These are phyloP conservation scores for Casaregolazyma lundiana DNA, from an alignment of 1,139 yeast species.

Conservation along the genomic window DNA sequence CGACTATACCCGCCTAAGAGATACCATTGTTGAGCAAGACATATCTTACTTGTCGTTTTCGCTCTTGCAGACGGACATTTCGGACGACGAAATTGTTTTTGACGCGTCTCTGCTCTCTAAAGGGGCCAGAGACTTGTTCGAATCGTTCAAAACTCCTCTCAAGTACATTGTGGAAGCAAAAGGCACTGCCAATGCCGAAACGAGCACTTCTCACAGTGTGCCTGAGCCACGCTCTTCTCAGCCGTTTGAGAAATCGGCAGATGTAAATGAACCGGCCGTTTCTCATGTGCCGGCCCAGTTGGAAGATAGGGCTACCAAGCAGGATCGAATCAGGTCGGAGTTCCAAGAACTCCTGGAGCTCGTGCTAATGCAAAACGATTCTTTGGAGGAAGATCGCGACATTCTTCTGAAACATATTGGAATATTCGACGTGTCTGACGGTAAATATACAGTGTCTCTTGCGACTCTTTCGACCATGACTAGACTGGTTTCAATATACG, in stretches of 20 bases:
- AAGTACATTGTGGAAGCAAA: not conserved
- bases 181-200: not conserved
- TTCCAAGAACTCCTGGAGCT: constrained; percentile 1
- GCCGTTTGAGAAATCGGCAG: no score
- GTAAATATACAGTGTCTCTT: not conserved
- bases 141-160: not conserved
- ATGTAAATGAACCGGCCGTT: not conserved
- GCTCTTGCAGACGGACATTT: not conserved
- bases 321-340: constrained; percentile 3
- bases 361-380: not conserved
- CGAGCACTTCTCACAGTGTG: not conserved
- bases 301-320: constrained; percentile 3
- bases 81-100: not conserved
- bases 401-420: not conserved
- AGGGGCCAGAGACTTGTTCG: not conserved
- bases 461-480: not conserved
- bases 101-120: not conserved
- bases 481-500: not conserved
- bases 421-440: not conserved
- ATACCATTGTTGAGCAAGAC: constrained; percentile 1
- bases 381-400: not conserved
- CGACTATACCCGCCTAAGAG: not conserved
- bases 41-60: constrained; percentile 6
- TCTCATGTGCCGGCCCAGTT: not conserved
- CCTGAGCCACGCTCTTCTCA: not conserved